Conservation (phyloP, 1,284 basidiomycete species). For the Trichosporon asahii region DNA sequence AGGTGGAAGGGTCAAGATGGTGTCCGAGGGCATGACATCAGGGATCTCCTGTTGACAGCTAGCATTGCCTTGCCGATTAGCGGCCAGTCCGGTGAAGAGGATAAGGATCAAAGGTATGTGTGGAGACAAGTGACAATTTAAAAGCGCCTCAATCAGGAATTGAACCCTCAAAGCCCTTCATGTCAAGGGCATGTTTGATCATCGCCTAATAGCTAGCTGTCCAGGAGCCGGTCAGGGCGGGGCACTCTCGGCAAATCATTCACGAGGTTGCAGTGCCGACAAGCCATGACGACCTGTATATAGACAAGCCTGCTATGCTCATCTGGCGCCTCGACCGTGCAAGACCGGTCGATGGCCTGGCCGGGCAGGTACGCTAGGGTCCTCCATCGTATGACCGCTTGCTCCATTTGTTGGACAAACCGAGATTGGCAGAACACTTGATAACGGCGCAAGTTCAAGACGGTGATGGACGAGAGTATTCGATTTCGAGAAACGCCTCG, state of each 20-base stretch:
- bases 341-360: background rate
- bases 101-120: background rate
- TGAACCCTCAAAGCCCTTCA: background rate
- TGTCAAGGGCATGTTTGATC: background rate
- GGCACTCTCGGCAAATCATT: background rate
- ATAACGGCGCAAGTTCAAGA: background rate
- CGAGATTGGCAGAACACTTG: background rate
- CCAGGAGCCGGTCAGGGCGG: background rate
- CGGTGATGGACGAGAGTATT: background rate
- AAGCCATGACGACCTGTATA: background rate
- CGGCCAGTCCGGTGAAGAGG: background rate
- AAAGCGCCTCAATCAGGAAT: background rate
- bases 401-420: too few species aligned
- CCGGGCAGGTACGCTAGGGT: too few species aligned
- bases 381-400: too few species aligned
- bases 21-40: background rate
- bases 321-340: too few species aligned
- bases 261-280: background rate
- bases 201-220: background rate
- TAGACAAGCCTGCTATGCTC: background rate
- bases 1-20: background rate
- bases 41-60: background rate
- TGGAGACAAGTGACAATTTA: background rate
- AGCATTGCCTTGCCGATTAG: background rate
- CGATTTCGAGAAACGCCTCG: background rate